Evolutionary conservation across 306 rosid species (phyloP).

Genomic region (Cotoneaster glaucophyllus): DNA sequence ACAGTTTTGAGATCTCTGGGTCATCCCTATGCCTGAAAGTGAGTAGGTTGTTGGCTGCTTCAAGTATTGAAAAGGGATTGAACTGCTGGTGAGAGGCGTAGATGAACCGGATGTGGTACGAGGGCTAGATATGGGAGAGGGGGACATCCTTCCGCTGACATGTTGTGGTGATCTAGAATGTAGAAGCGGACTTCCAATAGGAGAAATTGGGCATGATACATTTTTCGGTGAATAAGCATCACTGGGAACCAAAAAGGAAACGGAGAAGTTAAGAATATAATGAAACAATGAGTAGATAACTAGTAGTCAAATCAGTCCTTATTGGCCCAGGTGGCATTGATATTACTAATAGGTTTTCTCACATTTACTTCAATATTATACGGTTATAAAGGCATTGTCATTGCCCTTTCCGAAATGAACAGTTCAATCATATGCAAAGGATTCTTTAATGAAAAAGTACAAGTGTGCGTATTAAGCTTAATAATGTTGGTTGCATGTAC

Average conservation of each 20-base stretch:
- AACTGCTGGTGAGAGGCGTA: slow-evolving; percentile 33
- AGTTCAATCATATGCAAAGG: background rate
- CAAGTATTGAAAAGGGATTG: slow-evolving; percentile 30
- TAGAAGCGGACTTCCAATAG: slow-evolving; percentile 32
- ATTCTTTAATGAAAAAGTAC: background rate
- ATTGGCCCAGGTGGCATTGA: background rate
- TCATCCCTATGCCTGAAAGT: slow-evolving; percentile 37
- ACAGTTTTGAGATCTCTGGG: slow-evolving; percentile 26
- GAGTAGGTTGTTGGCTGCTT: slow-evolving; percentile 38
- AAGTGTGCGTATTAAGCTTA: background rate
- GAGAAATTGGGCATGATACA: slow-evolving; percentile 39
- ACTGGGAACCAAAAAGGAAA: slow-evolving; percentile 14
- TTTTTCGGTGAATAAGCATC: slow-evolving; percentile 26
- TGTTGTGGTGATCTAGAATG: slow-evolving; percentile 34
- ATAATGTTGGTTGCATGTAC: background rate
- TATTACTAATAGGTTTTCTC: background rate
- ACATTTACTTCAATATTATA: background rate
- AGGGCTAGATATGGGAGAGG: slow-evolving; percentile 44
- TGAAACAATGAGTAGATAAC: background rate
- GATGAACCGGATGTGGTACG: slow-evolving; percentile 31
- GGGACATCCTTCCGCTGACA: slow-evolving; percentile 38
- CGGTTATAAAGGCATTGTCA: background rate
- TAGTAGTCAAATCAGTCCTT: background rate
- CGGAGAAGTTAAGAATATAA: background rate
- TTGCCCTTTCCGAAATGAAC: background rate